Base-by-base conservation (phyloP, 306 rosid genomes). In the Corylus americana region DNA sequence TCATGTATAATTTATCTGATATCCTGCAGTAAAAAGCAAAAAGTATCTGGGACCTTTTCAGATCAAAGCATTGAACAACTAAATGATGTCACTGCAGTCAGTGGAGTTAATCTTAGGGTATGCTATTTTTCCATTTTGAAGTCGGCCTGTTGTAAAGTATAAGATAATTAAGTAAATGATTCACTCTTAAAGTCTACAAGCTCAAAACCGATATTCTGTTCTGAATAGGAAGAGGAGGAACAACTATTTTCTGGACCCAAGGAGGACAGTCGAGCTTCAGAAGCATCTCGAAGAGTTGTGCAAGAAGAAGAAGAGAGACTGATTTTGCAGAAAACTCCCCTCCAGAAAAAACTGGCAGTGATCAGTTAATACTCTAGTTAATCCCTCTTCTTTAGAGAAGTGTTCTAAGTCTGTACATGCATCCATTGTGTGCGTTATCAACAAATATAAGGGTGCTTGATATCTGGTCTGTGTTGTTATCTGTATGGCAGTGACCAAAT, bases 61-160 rank as follows among this genome's bases (percentile, higher is more conserved):
- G 98, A 95, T 80, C 98, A 84, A 84, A 95, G 98, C 90, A 89
- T 95, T 78, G 98, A 92, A 67, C 96, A 91, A 70, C 98, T 95
- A 74, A 95, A 95, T 83, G 98, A 95, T 62, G 98, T 92, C 74
- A 91, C 98, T 50, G 98, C 97, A 70, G 96, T 92, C 80, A 92
- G 98, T 87, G 98, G 98, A 86, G 97, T 95, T 79, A 96, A 95
- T 82, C 96, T 92, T 74, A 90, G 97, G 97, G 98, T 95, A 90
- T 71, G 74, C 64, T 77, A 49, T 81, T 37, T 78, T 62, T 70
- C 61, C 81, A 59, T 55, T 75, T 66, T 79, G 70, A 76, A 57
- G 55, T 57, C 49, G 49, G 79, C 29, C 22, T 73, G 2, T 55
- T 58, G 20, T 53, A 1, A 31, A 17, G 55, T 71, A 62, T 35